Conservation (phyloP, 2,329 filamentous ascomycete genomes). For the Colletotrichum viniferum region DNA sequence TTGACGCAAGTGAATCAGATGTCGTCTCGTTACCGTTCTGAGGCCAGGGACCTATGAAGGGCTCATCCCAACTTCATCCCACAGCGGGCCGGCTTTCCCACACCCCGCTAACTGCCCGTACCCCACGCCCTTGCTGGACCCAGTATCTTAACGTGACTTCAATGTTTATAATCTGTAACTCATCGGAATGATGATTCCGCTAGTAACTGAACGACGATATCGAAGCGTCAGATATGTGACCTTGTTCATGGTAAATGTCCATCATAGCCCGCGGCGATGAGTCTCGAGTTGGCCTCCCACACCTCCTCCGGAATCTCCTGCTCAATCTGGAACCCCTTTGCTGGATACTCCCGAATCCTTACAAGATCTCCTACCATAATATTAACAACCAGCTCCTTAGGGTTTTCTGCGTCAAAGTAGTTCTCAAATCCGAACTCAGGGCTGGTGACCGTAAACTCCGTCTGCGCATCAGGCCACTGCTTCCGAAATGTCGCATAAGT, state of each 20-base stretch:
- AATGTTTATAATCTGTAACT: not conserved
- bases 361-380: conserved; percentile 51
- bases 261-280: conserved; percentile 42
- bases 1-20: not conserved
- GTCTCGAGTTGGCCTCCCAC: conserved; percentile 44
- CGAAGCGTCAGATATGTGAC: not conserved
- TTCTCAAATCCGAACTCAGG: conserved; percentile 41
- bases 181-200: not conserved
- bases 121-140: not conserved
- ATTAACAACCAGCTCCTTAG: conserved; percentile 43
- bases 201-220: too few relatives aligned
- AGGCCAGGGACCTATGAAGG: not conserved
- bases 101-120: not conserved
- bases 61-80: not conserved
- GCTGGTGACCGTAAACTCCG: conserved; percentile 43
- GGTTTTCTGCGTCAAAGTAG: conserved; percentile 48
- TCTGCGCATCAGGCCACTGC: conserved; percentile 45
- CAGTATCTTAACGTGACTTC: not conserved
- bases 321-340: conserved; percentile 45
- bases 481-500: conserved; percentile 50
- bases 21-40: not conserved
- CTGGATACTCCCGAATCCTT: conserved; percentile 46
- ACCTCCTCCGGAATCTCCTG: conserved; percentile 45
- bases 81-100: not conserved
- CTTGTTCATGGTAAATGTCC: conserved; percentile 35